Conservation (phyloP, 257 asterid species). For the Forsythia viridissima region DNA sequence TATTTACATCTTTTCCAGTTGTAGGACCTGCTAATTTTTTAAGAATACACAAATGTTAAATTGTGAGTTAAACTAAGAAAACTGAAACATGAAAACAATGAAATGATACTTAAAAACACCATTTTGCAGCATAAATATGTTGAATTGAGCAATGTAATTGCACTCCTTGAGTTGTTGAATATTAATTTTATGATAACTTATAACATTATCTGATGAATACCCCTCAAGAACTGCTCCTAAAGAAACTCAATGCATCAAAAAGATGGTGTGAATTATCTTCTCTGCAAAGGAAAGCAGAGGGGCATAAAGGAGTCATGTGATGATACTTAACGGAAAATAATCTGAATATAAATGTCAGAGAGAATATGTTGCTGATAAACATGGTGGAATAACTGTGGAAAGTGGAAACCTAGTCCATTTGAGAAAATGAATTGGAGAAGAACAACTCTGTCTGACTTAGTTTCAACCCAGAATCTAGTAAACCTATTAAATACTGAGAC, state of each 20-base stretch:
- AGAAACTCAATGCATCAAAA: neutral
- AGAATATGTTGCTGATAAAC: neutral
- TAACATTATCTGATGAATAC: neutral
- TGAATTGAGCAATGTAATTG: neutral
- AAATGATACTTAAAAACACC: neutral
- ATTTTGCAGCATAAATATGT: neutral
- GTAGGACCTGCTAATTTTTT: neutral
- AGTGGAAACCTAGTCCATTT: neutral
- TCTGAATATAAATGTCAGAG: neutral
- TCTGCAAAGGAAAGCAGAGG: neutral
- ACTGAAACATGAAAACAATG: neutral
- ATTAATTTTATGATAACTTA: neutral
- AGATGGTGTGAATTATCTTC: neutral
- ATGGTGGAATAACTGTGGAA: neutral
- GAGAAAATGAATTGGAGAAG: neutral
- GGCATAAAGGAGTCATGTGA: neutral
- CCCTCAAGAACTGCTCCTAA: neutral
- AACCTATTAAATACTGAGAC: neutral
- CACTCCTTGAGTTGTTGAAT: neutral
- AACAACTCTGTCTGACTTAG: neutral
- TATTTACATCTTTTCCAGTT: neutral
- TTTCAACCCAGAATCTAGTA: neutral
- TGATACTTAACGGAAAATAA: neutral
- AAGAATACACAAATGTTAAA: neutral
- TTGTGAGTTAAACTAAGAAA: neutral